These are phyloP conservation scores for Shiraia sp. DNA, from an alignment of 2,329 filamentous ascomycete species.

Conservation along the genomic window DNA sequence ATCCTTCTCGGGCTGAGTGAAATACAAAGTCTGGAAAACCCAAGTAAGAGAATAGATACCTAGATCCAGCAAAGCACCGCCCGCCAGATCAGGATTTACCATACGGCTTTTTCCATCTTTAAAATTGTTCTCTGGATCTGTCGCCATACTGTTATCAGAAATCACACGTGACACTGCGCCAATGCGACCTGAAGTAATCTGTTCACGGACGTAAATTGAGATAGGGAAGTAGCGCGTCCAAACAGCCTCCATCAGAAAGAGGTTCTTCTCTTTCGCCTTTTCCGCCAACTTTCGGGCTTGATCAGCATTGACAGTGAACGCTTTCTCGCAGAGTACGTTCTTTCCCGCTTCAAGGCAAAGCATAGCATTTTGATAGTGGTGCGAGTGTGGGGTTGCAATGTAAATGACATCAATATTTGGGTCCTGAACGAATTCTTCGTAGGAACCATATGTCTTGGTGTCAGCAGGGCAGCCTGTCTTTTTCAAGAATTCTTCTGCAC, in stretches of 20 bases:
- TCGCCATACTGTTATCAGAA: constrained; percentile 63
- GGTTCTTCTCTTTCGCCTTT: constrained; percentile 70
- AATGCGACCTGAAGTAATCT: constrained; percentile 59
- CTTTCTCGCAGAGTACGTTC: constrained; percentile 88
- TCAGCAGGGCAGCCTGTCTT: constrained; percentile 69
- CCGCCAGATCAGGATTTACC: constrained; percentile 81
- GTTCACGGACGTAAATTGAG: constrained; percentile 72
- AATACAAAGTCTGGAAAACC: constrained; percentile 88
- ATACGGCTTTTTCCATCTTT: constrained; percentile 65
- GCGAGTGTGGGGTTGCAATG: constrained; percentile 86
- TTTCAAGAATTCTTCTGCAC: constrained; percentile 73
- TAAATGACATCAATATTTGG: constrained; percentile 83
- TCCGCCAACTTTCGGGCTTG: constrained; percentile 75
- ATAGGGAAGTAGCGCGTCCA: constrained; percentile 91
- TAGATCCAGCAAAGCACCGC: constrained; percentile 80
- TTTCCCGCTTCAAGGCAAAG: constrained; percentile 83
- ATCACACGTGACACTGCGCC: constrained; percentile 61
- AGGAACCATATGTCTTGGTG: constrained; percentile 76
- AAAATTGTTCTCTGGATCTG: constrained; percentile 63
- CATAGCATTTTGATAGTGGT: constrained; percentile 90
- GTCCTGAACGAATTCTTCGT: constrained; percentile 79
- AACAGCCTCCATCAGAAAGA: constrained; percentile 63
- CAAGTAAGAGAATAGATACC: constrained; percentile 89
- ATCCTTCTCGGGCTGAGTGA: constrained; percentile 66
- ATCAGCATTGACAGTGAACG: constrained; percentile 80